Base-by-base conservation (phyloP, 352 stramenopile species). In the Pythium scleroteichum region DNA sequence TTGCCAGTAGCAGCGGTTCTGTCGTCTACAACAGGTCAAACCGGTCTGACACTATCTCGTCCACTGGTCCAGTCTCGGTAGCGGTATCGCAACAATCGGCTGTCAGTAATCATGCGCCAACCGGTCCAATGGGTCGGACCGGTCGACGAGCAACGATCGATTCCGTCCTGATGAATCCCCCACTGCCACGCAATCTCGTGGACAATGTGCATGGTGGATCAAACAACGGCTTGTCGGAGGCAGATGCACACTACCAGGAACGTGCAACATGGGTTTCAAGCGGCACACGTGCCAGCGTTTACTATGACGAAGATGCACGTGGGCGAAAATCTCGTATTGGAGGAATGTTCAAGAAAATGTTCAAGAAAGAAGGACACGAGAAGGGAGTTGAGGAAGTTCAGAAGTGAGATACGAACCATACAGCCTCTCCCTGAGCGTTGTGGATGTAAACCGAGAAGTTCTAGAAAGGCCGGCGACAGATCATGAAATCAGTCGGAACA, bases 271-370 rank as follows among this genome's bases (percentile, higher is more conserved):
- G 66, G 66, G 61, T 68, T 7, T 74, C 66, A 2, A 67, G 62
- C 49, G 66, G 62, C 27, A 50, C 48, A 0, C 66, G 82, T 9
- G 62, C 69, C 39, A 90, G 76, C 66, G 66, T 88, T 35, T 84
- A 86, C 67, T 83, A 81, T 61, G 71, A 79, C 35, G 84, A 94
- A 40, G 73, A 89, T 26, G 64, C 65, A 7, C 58, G 53, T 8
- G 77, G 84, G 35, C 82, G 85, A 35, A 92, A 92, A 65, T 94
- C 82, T 17, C 80, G 82, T 9, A 87, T 94, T 40, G 82, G 85
- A 47, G 82, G 85, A 66, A 90, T 92, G 79, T 90, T 94, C 71
- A 94, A 94, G 72, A 94, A 94, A 62, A 94, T 94, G 82, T 94
- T 94, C 78, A 94, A 92, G 76, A 92, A 92, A 66, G 80, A 92